Conservation (phyloP, 2,329 filamentous ascomycete genomes). For the Cladophialophora yegresii region DNA sequence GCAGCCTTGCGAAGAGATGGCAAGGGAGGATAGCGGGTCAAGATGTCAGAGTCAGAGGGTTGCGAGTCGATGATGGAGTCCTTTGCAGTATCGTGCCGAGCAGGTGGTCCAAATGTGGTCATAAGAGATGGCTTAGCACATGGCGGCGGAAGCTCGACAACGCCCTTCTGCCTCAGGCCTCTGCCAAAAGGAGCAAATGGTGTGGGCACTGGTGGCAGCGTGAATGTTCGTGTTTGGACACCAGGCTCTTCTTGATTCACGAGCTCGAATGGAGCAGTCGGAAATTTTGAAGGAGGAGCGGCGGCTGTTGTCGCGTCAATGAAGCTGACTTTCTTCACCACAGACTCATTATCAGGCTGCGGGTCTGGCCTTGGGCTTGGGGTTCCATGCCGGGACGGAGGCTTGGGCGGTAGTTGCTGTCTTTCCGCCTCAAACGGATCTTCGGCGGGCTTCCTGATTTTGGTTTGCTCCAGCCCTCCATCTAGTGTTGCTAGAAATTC, state of each 20-base stretch:
- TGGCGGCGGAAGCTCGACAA: neutral
- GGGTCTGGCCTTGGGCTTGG: neutral
- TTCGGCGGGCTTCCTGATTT: neutral
- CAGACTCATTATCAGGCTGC: neutral
- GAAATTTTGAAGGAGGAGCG: neutral
- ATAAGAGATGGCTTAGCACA: neutral
- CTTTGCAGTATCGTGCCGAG: neutral
- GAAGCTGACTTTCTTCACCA: conserved; percentile 26
- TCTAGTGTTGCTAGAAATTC: conserved; percentile 25
- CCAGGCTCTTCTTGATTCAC: neutral
- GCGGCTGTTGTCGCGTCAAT: neutral
- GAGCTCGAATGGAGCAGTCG: neutral
- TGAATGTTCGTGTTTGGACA: neutral
- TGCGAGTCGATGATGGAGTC: conserved; percentile 40
- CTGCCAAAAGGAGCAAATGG: neutral
- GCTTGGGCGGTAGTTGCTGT: neutral
- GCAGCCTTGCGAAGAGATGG: conserved; percentile 34
- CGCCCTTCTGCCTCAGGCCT: neutral
- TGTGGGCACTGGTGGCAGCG: neutral
- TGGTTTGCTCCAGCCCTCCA: conserved; percentile 18
- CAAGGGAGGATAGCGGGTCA: conserved; percentile 43
- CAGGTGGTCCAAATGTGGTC: neutral
- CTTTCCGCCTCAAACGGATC: neutral
- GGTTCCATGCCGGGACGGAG: conserved; percentile 1
- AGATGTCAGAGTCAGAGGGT: conserved; percentile 40